Conservation (phyloP, 2,329 filamentous ascomycete species). For the Sarocladium kiliense region DNA sequence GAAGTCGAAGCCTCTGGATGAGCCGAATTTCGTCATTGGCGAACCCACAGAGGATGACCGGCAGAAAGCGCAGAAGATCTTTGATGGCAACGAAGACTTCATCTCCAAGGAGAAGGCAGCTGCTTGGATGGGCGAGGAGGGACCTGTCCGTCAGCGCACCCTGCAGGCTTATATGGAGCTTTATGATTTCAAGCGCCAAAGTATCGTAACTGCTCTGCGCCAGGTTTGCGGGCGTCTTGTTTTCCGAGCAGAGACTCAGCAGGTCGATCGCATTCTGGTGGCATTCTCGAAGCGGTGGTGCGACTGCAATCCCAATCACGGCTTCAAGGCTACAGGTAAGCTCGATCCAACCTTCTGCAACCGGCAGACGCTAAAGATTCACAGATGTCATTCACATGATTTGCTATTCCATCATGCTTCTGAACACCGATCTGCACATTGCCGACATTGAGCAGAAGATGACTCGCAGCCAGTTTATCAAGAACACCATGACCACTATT, state of each 20-base stretch:
- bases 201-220: conserved; percentile 73
- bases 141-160: conserved; percentile 51
- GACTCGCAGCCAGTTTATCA: conserved; percentile 90
- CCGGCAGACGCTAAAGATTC: conserved; percentile 23
- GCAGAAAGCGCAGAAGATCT: conserved; percentile 77
- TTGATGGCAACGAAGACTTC: conserved; percentile 76
- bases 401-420: conserved; percentile 88
- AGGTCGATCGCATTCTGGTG: conserved; percentile 90
- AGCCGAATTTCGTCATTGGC: conserved; percentile 52
- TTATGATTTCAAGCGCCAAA: conserved; percentile 79
- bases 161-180: conserved; percentile 82
- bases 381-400: conserved; percentile 93
- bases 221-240: conserved; percentile 76
- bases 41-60: conserved; percentile 64
- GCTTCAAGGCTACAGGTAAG: conserved; percentile 83
- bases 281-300: conserved; percentile 89
- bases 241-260: conserved; percentile 88
- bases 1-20: conserved; percentile 43
- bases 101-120: conserved; percentile 76
- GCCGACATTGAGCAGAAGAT: conserved; percentile 96
- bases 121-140: conserved; percentile 80
- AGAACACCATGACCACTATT: conserved; percentile 92
- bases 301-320: conserved; percentile 85
- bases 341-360: conserved; percentile 11
- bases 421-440: conserved; percentile 94